phyloP scores from a whole-genome alignment of 1,284 basidiomycete genomes.

The Cystobasidium sp. region DNA sequence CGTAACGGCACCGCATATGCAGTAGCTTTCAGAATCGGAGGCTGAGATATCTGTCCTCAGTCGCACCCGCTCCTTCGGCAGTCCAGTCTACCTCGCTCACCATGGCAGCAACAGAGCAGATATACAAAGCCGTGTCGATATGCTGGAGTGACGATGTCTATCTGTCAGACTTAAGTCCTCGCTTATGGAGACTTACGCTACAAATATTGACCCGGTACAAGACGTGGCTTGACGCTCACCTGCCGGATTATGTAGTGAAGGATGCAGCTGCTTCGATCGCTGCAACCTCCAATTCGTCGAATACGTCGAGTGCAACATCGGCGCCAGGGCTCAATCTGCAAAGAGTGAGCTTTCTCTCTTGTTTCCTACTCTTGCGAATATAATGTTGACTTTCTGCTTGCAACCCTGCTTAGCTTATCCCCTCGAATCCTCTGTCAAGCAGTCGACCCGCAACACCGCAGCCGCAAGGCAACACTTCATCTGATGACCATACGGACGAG shows the following conservation, averaged over 20 bases:
- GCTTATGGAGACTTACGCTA: constrained; percentile 85
- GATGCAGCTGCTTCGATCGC: constrained; percentile 44
- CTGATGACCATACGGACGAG: constrained; percentile 33
- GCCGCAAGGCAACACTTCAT: neutral
- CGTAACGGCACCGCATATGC: neutral
- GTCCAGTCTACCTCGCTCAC: constrained; percentile 52
- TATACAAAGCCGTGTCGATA: constrained; percentile 76
- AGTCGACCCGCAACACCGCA: constrained; percentile 35
- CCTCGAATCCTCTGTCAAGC: neutral
- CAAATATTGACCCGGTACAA: constrained; percentile 76
- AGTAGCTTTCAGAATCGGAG: neutral
- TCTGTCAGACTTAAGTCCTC: constrained; percentile 75
- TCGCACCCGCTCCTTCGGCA: constrained; percentile 33
- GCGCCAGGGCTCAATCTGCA: constrained; percentile 27
- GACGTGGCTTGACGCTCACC: constrained; percentile 68
- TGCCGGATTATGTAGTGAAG: constrained; percentile 52
- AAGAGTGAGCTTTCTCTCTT: constrained; percentile 9
- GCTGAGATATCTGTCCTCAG: constrained; percentile 9
- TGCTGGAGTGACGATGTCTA: constrained; percentile 86
- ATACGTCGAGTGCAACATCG: neutral
- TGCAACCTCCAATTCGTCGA: neutral
- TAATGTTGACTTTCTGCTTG: neutral
- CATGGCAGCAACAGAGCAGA: constrained; percentile 67
- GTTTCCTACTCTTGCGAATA: neutral
- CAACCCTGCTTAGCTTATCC: constrained; percentile 33